Evolutionary conservation across 1,284 basidiomycete genomes (phyloP).

Genomic region (Ustilago esculenta): DNA sequence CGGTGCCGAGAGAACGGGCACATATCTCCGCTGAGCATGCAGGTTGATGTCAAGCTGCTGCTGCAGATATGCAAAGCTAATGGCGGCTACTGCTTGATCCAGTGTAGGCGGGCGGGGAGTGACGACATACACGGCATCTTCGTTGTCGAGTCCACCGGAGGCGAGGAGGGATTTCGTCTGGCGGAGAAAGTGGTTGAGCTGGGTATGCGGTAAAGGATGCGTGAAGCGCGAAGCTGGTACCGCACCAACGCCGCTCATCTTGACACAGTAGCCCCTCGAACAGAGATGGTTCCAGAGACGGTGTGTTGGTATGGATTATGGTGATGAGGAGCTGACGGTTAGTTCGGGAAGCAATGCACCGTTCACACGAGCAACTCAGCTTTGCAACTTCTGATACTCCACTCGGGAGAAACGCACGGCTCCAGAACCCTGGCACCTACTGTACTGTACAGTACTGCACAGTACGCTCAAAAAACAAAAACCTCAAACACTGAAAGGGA

Average conservation of each 20-base stretch:
- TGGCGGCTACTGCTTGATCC: conserved; percentile 35
- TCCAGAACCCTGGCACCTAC: too few species aligned
- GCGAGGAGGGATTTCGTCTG: conserved; percentile 38
- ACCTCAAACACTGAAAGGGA: too few species aligned
- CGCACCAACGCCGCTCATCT: conserved; percentile 30
- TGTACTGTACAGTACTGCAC: too few species aligned
- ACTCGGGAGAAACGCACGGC: too few species aligned
- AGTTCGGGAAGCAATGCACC: too few species aligned
- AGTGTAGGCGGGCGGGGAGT: conserved; percentile 22
- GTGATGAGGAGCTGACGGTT: too few species aligned
- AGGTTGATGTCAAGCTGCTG: conserved; percentile 14
- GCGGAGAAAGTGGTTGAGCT: conserved; percentile 42
- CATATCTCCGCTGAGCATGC: conserved; percentile 34
- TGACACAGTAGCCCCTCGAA: background rate
- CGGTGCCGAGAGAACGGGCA: conserved; percentile 27
- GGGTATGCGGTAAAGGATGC: conserved; percentile 33
- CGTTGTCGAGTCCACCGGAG: conserved; percentile 39
- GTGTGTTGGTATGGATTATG: too few species aligned
- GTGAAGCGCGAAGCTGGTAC: conserved; percentile 27
- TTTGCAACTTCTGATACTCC: too few species aligned
- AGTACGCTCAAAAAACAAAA: too few species aligned
- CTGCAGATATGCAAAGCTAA: conserved; percentile 28
- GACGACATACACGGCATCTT: conserved; percentile 42
- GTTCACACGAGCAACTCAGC: too few species aligned
- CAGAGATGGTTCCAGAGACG: too few species aligned